Evolutionary conservation across 331 rosid genomes (phyloP), one percentile per base, ranked within the genome.

Genomic region (Phaseolus coccineus): DNA sequence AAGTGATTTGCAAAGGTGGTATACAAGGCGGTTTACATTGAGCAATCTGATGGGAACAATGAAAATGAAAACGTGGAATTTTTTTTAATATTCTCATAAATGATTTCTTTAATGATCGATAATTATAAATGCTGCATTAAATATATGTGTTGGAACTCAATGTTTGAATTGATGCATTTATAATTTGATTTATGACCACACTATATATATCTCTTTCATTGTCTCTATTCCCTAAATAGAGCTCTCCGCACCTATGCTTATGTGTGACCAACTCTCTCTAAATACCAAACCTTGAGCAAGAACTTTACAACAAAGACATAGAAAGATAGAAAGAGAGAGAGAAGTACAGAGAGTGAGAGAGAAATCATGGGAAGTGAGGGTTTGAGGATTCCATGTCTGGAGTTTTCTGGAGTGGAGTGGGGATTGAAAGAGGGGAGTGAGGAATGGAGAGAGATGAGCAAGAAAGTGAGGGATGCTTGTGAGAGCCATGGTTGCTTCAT

Each of bases 401-500:
- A 88, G 35, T 83, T 90, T 51, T 48, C 77, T 0, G 22, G 22
- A 19, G 22, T 19, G 22, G 22, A 19, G 22, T 19, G 22, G 22
- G 76, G 48, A 35, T 8, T 83, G 0, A 46, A 79, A 28, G 78
- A 80, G 74, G 77, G 74, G 9, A 65, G 77, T 48, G 93, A 84
- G 47, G 67, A 19, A 0, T 87, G 88, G 96, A 82, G 71, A 72
- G 57, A 15, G 1, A 48, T 82, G 90, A 42, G 89, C 73, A 79
- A 25, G 57, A 89, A 66, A 40, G 88, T 87, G 61, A 80, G 76
- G 55, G 93, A 89, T 69, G 93, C 89, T 3, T 87, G 88, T 75
- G 93, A 88, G 81, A 85, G 10, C 12, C 61, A 87, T 6, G 96
- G 96, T 15, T 89, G 84, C 27, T 91, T 91, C 39, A 0, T 87